These are phyloP conservation scores for Salisapilia sapeloensis DNA, from an alignment of 352 stramenopile genomes.

Conservation along the genomic window DNA sequence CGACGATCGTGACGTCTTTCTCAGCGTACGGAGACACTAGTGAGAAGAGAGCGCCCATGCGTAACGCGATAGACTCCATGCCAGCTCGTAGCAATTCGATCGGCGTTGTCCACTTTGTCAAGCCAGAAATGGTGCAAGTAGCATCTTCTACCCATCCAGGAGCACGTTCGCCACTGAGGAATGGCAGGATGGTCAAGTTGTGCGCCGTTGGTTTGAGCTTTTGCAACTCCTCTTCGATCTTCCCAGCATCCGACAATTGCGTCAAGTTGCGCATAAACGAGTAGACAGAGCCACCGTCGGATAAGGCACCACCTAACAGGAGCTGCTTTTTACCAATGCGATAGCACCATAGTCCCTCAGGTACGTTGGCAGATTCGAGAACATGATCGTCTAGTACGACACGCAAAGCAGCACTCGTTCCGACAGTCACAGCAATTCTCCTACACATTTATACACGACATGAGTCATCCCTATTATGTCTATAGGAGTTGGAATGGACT, in stretches of 20 bases:
- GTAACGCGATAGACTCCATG: slow-evolving; percentile 85
- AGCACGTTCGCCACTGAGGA: slow-evolving; percentile 86
- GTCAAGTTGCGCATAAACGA: slow-evolving; percentile 81
- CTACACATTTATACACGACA: slow-evolving; percentile 8
- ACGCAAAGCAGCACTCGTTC: slow-evolving; percentile 86
- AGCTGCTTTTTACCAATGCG: slow-evolving; percentile 70
- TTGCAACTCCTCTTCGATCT: slow-evolving; percentile 18
- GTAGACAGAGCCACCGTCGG: slow-evolving; percentile 91
- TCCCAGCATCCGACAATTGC: slow-evolving; percentile 24
- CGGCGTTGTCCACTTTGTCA: slow-evolving; percentile 83
- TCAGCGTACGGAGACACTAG: slow-evolving; percentile 16
- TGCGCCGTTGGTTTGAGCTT: slow-evolving; percentile 26
- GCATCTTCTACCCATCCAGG: slow-evolving; percentile 85
- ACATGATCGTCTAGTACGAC: slow-evolving; percentile 50
- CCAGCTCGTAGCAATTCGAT: slow-evolving; percentile 79
- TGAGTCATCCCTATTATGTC: neutral
- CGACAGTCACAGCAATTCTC: slow-evolving; percentile 87
- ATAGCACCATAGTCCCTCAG: slow-evolving; percentile 90
- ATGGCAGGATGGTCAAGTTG: slow-evolving; percentile 79
- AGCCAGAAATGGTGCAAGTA: slow-evolving; percentile 79
- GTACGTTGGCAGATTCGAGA: slow-evolving; percentile 49
- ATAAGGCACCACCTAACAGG: slow-evolving; percentile 89
- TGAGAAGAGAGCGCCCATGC: slow-evolving; percentile 71
- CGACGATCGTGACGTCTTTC: slow-evolving; percentile 34
- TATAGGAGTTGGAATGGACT: slow-evolving; percentile 3